phyloP scores from a whole-genome alignment of 352 stramenopile genomes.

The Pythium plurisporium region DNA sequence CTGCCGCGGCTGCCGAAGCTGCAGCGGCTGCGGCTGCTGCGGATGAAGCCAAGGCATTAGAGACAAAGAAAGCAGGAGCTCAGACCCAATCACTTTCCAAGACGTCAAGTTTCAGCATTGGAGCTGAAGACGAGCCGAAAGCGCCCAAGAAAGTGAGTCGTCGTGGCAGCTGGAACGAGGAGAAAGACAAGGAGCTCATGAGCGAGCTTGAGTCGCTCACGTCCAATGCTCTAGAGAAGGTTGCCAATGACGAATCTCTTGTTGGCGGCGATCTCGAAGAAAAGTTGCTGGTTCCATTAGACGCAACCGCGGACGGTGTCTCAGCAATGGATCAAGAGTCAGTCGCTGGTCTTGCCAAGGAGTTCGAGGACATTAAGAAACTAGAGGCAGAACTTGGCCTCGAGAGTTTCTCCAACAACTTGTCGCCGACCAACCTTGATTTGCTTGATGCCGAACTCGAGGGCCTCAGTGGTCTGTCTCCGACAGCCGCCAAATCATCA shows the following conservation, averaged over 20 bases:
- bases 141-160: conserved; percentile 37
- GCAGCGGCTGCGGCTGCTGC: conserved; percentile 32
- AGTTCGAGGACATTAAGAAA: conserved; percentile 82
- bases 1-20: conserved; percentile 25
- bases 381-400: conserved; percentile 81
- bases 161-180: conserved; percentile 78
- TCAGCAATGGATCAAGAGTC: conserved; percentile 27
- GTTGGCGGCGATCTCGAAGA: conserved; percentile 35
- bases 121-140: conserved; percentile 55
- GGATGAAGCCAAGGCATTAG: conserved; percentile 27
- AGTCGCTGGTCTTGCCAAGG: conserved; percentile 44
- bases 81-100: conserved; percentile 26
- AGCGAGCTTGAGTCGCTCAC: conserved; percentile 82
- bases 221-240: conserved; percentile 44
- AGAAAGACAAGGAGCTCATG: conserved; percentile 85
- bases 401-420: conserved; percentile 43
- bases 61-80: conserved; percentile 32
- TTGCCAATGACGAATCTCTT: conserved; percentile 26
- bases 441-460: conserved; percentile 72
- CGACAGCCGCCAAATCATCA: conserved; percentile 29
- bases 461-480: conserved; percentile 49
- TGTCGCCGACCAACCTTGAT: conserved; percentile 56
- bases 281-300: conserved; percentile 25
- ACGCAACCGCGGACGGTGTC: neutral
- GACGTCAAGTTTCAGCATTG: conserved; percentile 64